Evolutionary conservation across 2,329 filamentous ascomycete genomes (phyloP).

Genomic region (Beauveria sp.): DNA sequence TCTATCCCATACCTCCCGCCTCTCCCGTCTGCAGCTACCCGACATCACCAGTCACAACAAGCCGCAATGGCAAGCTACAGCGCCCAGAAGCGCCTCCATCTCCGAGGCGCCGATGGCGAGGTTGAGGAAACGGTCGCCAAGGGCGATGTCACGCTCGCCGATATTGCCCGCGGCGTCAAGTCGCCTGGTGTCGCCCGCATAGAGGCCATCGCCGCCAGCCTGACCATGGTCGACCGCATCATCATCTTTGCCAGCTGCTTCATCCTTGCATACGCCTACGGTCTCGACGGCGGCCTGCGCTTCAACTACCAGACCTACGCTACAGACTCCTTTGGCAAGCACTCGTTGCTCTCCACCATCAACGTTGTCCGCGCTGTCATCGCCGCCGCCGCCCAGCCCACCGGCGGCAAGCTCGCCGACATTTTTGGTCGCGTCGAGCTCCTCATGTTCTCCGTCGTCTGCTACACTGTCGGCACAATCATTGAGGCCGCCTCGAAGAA

Average conservation of each 20-base stretch:
- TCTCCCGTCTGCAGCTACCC: too few relatives aligned
- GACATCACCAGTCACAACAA: too few relatives aligned
- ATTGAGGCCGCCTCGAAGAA: slow-evolving; percentile 44
- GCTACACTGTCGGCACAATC: slow-evolving; percentile 51
- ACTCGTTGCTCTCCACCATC: slow-evolving; percentile 51
- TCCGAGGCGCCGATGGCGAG: neutral
- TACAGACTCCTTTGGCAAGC: slow-evolving; percentile 39
- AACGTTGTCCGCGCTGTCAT: slow-evolving; percentile 52
- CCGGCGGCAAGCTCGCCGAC: slow-evolving; percentile 53
- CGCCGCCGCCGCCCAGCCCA: slow-evolving; percentile 50
- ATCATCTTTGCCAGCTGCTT: slow-evolving; percentile 49
- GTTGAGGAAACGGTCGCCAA: slow-evolving; percentile 12
- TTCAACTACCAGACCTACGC: slow-evolving; percentile 48
- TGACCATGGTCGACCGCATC: slow-evolving; percentile 38
- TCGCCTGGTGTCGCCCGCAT: slow-evolving; percentile 44
- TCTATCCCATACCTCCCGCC: too few relatives aligned
- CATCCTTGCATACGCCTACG: slow-evolving; percentile 51
- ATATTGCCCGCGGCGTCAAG: slow-evolving; percentile 19
- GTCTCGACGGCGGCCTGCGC: slow-evolving; percentile 43
- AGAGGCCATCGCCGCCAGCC: slow-evolving; percentile 40
- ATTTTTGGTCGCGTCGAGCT: slow-evolving; percentile 56
- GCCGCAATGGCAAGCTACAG: slow-evolving; percentile 5
- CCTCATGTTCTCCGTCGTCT: slow-evolving; percentile 49
- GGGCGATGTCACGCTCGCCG: slow-evolving; percentile 19
- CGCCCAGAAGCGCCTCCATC: slow-evolving; percentile 5